Conservation (phyloP, 345 rosid genomes). For the Psidium guajava region DNA sequence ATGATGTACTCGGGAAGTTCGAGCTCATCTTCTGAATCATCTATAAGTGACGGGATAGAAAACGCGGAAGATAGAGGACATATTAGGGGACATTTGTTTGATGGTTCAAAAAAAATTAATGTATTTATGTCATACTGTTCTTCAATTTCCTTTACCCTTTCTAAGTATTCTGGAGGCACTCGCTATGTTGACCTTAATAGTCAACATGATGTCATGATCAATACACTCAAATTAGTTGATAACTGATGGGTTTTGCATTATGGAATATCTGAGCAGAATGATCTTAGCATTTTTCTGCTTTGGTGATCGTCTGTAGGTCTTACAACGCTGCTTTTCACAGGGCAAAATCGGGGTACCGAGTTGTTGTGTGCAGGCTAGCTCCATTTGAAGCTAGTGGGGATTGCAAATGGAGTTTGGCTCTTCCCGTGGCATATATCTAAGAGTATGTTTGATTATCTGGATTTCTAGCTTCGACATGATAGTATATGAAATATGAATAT, state of each 20-base stretch:
- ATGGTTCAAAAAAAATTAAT: too few species aligned
- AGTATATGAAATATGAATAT: too few species aligned
- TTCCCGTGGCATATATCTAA: constrained; percentile 3
- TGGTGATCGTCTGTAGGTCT: background rate
- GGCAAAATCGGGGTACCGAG: background rate
- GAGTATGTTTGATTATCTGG: background rate
- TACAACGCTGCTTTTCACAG: background rate
- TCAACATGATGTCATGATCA: background rate
- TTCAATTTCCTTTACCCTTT: too few species aligned
- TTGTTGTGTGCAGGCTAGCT: constrained; percentile 45
- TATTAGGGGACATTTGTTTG: too few species aligned
- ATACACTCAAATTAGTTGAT: background rate
- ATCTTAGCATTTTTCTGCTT: background rate
- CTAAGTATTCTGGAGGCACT: too few species aligned
- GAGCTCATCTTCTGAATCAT: too few species aligned
- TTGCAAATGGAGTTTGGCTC: constrained; percentile 39
- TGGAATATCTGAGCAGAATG: background rate
- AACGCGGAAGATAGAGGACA: too few species aligned
- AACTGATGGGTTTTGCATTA: background rate
- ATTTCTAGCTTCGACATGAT: too few species aligned
- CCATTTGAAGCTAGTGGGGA: constrained; percentile 72
- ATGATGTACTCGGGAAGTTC: too few species aligned
- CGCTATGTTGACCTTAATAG: background rate
- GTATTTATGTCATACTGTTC: too few species aligned
- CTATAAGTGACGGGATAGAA: too few species aligned